Conservation (phyloP, 108 stramenopile species). For the Fragilaria crotonensis region DNA sequence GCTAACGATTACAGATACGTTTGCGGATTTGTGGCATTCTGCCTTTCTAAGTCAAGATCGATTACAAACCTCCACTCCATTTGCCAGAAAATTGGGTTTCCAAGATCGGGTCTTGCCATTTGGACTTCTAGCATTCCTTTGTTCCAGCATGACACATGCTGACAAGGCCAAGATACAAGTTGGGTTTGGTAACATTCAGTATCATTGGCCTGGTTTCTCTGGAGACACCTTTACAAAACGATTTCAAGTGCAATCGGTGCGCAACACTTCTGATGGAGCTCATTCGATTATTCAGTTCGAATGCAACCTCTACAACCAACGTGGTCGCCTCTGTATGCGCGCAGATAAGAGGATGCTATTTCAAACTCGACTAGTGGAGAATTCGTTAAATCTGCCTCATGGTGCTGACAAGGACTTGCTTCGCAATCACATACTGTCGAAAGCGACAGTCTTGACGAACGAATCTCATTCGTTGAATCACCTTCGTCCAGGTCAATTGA, state of each 20-base stretch:
- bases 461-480: slow-evolving; percentile 59
- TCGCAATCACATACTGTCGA: slow-evolving; percentile 70
- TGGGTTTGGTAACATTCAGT: slow-evolving; percentile 60
- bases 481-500: slow-evolving; percentile 57
- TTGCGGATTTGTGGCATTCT: slow-evolving; percentile 78
- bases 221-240: slow-evolving; percentile 83
- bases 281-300: slow-evolving; percentile 58
- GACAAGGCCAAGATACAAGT: slow-evolving; percentile 84
- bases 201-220: slow-evolving; percentile 80
- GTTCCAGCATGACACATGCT: slow-evolving; percentile 74
- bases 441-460: slow-evolving; percentile 40
- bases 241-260: slow-evolving; percentile 58
- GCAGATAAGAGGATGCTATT: slow-evolving; percentile 84
- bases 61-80: slow-evolving; percentile 82
- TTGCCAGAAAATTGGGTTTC: slow-evolving; percentile 70
- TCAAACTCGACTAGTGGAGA: no score
- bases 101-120: slow-evolving; percentile 81
- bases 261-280: slow-evolving; percentile 67
- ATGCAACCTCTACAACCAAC: slow-evolving; percentile 80
- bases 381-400: no score
- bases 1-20: slow-evolving; percentile 56
- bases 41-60: slow-evolving; percentile 82
- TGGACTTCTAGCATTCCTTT: slow-evolving; percentile 62
- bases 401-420: slow-evolving; percentile 47
- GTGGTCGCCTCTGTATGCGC: slow-evolving; percentile 70